Evolutionary conservation across 2,329 filamentous ascomycete genomes (phyloP), one percentile per base, ranked within the genome.

Genomic region (Pseudocercospora musae): DNA sequence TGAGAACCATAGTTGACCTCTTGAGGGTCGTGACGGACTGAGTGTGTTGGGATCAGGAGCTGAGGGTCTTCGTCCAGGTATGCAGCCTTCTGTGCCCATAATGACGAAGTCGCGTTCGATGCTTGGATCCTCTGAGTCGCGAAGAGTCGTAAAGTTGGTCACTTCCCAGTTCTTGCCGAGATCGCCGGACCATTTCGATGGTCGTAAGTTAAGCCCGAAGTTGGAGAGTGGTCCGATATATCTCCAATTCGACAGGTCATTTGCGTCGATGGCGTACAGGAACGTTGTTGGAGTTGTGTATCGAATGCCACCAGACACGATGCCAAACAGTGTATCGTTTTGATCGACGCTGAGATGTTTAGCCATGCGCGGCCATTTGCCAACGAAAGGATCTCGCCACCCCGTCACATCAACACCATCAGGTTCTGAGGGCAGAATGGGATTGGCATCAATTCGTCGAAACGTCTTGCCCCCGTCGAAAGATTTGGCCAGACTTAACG

Each of bases 81-180:
- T 52, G 60, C 76, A 75, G 3, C 81, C 81, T 65, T 84, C 81
- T 0, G 78, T 74, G 0, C 81, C 79, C 67, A 81, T 77, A 0
- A 82, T 71, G 21, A 82, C 64, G 56, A 83, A 80, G 31, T 81
- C 73, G 42, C 68, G 71, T 10, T 71, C 71, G 21, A 64, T 56
- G 1, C 59, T 62, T 2, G 67, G 66, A 8, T 74, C 68, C 1
- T 72, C 15, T 11, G 62, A 67, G 15, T 79, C 75, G 0, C 60
- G 66, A 15, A 83, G 70, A 0, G 77, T 79, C 65, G 79, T 71
- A 50, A 83, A 77, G 65, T 81, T 83, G 21, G 76, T 78, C 9
- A 80, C 79, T 64, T 84, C 81, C 80, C 81, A 83, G 57, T 84
- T 84, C 9, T 78, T 73, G 0, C 82, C 82, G 10, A 82, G 74